Percentiles rank a stretch among this genome's conserved stretches.
Conservation (phyloP, 1,284 basidiomycete genomes). For the Cryptococcus floricola region DNA sequence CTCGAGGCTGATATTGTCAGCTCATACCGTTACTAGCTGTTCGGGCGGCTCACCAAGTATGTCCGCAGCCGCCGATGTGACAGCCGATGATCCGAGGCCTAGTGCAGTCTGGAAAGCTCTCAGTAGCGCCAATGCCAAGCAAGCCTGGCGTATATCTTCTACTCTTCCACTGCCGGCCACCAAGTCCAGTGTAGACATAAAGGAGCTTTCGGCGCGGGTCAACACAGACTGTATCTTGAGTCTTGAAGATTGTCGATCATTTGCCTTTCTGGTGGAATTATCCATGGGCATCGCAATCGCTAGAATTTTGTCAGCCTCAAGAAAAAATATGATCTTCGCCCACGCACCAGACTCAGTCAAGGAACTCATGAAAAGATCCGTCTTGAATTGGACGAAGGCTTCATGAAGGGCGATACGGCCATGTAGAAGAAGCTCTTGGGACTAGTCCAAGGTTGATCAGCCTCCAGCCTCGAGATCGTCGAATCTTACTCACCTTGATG, state of each 20-base stretch:
- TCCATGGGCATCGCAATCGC: slow-evolving; percentile 81
- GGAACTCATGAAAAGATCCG: slow-evolving; percentile 81
- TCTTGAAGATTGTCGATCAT: slow-evolving; percentile 51
- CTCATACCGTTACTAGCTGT: neutral
- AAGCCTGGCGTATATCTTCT: slow-evolving; percentile 66
- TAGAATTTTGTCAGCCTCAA: slow-evolving; percentile 36
- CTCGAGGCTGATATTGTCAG: slow-evolving; percentile 56
- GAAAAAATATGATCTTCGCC: neutral
- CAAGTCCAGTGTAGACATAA: slow-evolving; percentile 63
- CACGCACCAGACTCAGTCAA: slow-evolving; percentile 69
- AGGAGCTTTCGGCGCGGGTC: slow-evolving; percentile 63
- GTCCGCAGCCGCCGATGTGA: slow-evolving; percentile 58
- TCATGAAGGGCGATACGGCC: slow-evolving; percentile 70
- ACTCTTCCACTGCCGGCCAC: slow-evolving; percentile 61
- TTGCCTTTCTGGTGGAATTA: slow-evolving; percentile 55
- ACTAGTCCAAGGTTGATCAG: slow-evolving; percentile 48
- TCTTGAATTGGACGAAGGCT: slow-evolving; percentile 69
- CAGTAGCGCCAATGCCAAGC: slow-evolving; percentile 65
- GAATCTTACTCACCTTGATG: slow-evolving; percentile 19
- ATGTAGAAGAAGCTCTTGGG: slow-evolving; percentile 66
- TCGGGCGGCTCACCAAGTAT: slow-evolving; percentile 60
- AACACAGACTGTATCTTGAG: slow-evolving; percentile 63
- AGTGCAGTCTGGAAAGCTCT: slow-evolving; percentile 73
- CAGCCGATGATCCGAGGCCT: slow-evolving; percentile 57
- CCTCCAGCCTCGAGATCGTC: slow-evolving; percentile 13